Conservation (phyloP, 441 rosid genomes). For the Manihot esculenta region DNA sequence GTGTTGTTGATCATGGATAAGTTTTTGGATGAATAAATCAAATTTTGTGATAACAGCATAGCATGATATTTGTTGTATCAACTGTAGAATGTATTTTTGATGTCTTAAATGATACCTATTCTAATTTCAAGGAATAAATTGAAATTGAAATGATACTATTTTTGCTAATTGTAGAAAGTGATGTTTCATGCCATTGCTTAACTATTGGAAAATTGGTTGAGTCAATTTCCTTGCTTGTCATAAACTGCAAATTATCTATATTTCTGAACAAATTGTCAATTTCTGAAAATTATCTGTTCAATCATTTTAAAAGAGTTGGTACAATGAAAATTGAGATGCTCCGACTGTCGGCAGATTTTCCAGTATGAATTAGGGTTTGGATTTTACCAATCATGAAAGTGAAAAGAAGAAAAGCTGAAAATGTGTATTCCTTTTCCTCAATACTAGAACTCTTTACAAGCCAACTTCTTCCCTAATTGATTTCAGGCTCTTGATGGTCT, state of each 20-base stretch:
- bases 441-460: background rate
- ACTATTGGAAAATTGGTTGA: background rate
- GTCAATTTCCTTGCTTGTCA: background rate
- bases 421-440: background rate
- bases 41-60: background rate
- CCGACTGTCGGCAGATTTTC: background rate
- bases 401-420: constrained; percentile 1
- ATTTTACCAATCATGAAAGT: background rate
- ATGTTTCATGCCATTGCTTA: background rate
- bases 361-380: background rate
- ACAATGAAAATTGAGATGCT: constrained; percentile 1
- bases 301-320: background rate
- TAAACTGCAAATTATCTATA: background rate
- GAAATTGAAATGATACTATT: background rate
- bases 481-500: constrained; percentile 3
- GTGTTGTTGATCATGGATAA: background rate
- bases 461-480: background rate
- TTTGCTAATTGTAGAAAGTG: background rate
- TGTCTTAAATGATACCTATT: background rate
- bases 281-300: background rate
- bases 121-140: background rate
- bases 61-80: background rate
- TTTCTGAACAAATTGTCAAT: background rate
- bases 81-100: background rate
- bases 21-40: background rate